These are phyloP conservation scores for Theobroma cacao DNA, from an alignment of 345 rosid genomes.

Conservation along the genomic window DNA sequence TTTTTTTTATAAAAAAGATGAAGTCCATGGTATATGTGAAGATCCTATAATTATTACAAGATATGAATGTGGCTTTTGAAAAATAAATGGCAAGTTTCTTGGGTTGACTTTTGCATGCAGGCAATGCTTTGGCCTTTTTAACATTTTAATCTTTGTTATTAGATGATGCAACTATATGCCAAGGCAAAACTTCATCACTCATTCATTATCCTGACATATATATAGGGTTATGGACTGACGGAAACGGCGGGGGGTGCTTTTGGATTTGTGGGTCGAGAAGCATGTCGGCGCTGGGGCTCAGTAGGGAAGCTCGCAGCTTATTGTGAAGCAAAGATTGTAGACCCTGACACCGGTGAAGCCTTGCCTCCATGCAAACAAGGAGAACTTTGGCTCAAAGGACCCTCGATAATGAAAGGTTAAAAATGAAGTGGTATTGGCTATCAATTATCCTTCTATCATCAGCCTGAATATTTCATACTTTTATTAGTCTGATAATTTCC, in stretches of 20 bases:
- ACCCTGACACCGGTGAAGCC: not conserved
- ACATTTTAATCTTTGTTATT: no score
- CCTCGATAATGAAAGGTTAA: conserved; percentile 30
- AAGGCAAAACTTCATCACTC: not conserved
- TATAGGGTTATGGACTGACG: conserved; percentile 7
- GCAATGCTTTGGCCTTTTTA: no score
- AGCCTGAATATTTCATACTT: not conserved
- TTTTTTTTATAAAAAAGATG: no score
- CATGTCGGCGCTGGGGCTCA: conserved; percentile 10
- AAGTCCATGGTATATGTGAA: no score
- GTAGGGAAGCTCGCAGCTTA: conserved; percentile 14
- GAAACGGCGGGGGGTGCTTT: not conserved
- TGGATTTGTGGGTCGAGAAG: not conserved
- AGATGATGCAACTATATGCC: not conserved
- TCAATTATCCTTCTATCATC: not conserved
- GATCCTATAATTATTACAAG: no score
- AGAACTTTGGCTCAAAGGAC: conserved; percentile 37
- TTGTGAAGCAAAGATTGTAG: not conserved
- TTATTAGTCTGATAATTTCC: not conserved
- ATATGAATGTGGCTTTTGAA: no score
- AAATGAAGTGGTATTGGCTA: not conserved
- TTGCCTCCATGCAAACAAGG: conserved; percentile 22
- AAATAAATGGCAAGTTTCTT: no score
- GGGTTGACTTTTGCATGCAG: no score
- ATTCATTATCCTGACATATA: not conserved